A percentile compares a stretch with the other conserved stretches of the same genome.
Evolutionary conservation across 2,329 filamentous ascomycete species (phyloP).

Genomic region (Scolecobasidium constrictum): DNA sequence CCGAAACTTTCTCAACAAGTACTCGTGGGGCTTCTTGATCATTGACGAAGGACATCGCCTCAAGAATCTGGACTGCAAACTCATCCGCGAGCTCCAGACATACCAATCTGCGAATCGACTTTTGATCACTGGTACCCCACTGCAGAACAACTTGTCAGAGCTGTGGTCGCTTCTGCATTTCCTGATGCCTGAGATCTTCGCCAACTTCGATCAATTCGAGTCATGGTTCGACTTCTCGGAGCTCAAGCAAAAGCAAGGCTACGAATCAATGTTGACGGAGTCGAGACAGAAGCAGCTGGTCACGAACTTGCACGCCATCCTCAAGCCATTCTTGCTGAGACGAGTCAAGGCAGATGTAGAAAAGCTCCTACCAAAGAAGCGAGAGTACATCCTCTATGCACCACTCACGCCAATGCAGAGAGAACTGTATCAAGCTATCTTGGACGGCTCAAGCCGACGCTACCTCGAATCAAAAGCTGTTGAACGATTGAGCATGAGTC

Average conservation of each 20-base stretch:
- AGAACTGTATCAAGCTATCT: constrained; percentile 75
- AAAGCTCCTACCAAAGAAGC: constrained; percentile 82
- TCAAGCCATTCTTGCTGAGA: constrained; percentile 82
- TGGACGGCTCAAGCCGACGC: constrained; percentile 38
- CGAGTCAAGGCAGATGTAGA: constrained; percentile 92
- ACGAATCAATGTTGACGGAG: constrained; percentile 46
- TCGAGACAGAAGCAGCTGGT: constrained; percentile 67
- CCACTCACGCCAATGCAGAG: constrained; percentile 86
- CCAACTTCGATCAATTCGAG: constrained; percentile 85
- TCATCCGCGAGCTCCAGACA: constrained; percentile 78
- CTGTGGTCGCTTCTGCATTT: constrained; percentile 94
- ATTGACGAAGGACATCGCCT: constrained; percentile 96
- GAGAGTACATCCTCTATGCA: constrained; percentile 91
- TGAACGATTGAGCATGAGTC: constrained; percentile 46
- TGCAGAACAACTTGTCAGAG: constrained; percentile 93
- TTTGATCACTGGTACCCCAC: constrained; percentile 84
- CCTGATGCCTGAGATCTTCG: constrained; percentile 82
- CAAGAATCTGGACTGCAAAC: constrained; percentile 89
- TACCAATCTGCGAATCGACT: constrained; percentile 86
- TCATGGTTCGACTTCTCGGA: constrained; percentile 96
- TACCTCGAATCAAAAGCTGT: constrained; percentile 67
- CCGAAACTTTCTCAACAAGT: constrained; percentile 65
- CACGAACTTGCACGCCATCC: constrained; percentile 80
- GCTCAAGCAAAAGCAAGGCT: constrained; percentile 40
- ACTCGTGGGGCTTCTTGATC: constrained; percentile 96